Percentiles rank a stretch among this genome's conserved stretches.
Evolutionary conservation across 805 yeast genomes (phyloP).

Genomic region (Schwanniomyces sp.): DNA sequence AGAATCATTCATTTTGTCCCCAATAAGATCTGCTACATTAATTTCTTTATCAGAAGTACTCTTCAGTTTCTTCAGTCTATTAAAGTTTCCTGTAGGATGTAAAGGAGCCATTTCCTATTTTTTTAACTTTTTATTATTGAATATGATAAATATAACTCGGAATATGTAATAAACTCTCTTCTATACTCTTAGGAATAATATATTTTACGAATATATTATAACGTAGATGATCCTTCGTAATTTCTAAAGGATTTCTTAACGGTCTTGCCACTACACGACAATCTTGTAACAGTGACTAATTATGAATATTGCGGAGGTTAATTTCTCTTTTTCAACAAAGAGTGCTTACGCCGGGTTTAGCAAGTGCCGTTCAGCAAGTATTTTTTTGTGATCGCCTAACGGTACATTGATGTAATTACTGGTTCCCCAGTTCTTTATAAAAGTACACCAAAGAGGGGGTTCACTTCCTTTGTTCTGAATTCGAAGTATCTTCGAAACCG

Average conservation of each 20-base stretch:
- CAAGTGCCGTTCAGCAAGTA: neutral
- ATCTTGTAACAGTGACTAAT: neutral
- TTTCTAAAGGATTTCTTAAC: neutral
- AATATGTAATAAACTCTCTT: neutral
- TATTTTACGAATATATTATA: neutral
- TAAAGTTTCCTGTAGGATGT: neutral
- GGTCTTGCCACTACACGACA: neutral
- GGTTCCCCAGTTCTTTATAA: no score
- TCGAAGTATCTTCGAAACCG: neutral
- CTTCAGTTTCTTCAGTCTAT: neutral
- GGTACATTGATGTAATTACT: neutral
- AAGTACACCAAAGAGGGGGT: neutral
- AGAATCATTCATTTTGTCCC: conserved; percentile 36
- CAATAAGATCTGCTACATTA: conserved; percentile 10
- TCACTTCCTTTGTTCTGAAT: neutral
- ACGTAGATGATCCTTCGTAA: neutral
- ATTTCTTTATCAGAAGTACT: neutral
- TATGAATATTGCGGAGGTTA: neutral
- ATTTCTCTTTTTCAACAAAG: neutral
- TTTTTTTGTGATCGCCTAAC: neutral
- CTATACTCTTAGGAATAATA: neutral
- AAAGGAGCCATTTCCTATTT: neutral
- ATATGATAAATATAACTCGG: neutral
- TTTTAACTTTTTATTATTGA: neutral
- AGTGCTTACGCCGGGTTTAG: neutral